Base-by-base conservation (phyloP, 106 monocot species). In the Posidonia australis region DNA sequence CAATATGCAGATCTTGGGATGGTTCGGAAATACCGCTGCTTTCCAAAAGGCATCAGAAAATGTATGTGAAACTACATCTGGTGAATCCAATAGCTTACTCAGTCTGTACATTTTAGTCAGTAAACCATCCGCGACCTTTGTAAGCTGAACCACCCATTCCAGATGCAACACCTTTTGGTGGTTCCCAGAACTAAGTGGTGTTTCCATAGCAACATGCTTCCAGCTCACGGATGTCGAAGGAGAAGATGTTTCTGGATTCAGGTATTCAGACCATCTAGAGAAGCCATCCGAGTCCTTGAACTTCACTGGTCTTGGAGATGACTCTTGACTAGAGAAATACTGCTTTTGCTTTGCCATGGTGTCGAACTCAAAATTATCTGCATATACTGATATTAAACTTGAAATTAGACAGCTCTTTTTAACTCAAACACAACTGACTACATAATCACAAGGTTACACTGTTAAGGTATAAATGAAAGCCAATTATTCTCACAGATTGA, bases 11-110 rank as follows among this genome's bases (percentile, higher is more conserved):
- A 98, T 77, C 60, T 70, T 84, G 10, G 96, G 96, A 41, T 73
- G 72, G 60, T 90, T 98, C 17, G 96, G 90, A 55, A 91, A 36
- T 6, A 98, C 77, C 29, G 84, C 84, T 60, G 96, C 78, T 72
- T 84, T 82, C 96, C 96, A 98, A 70, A 91, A 98, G 7, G 84
- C 22, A 29, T 98, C 96, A 0, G 96, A 83, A 76, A 82, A 91
- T 43, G 74, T 59, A 67, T 91, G 81, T 17, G 87, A 78, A 26
- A 41, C 67, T 51, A 81, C 20, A 77, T 98, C 90, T 29, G 96
- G 96, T 29, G 58, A 76, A 26, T 83, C 90, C 25, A 98, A 69
- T 24, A 85, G 58, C 26, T 76, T 78, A 47, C 70, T 80, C 68
- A 98, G 56, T 36, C 76, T 76, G 70, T 98, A 87, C 81, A 91